phyloP scores from a whole-genome alignment of 148 eudicot genomes.

The Salicornia ramosissima region DNA sequence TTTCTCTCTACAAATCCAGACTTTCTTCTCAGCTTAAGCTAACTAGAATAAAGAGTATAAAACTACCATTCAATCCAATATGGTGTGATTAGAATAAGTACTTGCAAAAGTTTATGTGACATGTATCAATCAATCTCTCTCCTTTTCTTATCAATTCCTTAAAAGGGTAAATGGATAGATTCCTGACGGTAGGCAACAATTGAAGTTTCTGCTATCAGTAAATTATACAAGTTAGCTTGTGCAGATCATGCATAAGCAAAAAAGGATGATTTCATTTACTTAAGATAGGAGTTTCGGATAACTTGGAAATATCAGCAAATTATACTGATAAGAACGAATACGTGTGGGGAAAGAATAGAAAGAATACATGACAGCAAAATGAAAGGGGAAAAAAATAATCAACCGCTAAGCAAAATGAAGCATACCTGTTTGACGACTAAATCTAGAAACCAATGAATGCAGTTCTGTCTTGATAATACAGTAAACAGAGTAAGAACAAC shows the following conservation, averaged over 20 bases:
- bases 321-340: neutral
- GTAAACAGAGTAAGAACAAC: slow-evolving; percentile 64
- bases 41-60: too few relatives aligned
- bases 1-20: too few relatives aligned
- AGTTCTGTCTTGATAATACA: slow-evolving; percentile 50
- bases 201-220: neutral
- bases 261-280: neutral
- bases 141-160: too few relatives aligned
- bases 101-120: neutral
- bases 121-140: too few relatives aligned
- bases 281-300: neutral
- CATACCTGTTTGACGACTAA: slow-evolving; percentile 53
- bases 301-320: neutral
- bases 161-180: neutral
- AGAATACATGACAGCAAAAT: neutral
- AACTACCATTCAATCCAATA: too few relatives aligned
- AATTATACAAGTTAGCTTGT: too few relatives aligned
- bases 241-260: too few relatives aligned
- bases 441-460: slow-evolving; percentile 41
- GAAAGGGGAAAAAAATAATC: neutral
- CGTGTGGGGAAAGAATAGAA: neutral
- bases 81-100: too few relatives aligned
- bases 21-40: too few relatives aligned
- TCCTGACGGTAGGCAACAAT: neutral
- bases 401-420: neutral